These are phyloP conservation scores for Jaltomata sinuosa DNA, from an alignment of 257 asterid species.

Conservation along the genomic window DNA sequence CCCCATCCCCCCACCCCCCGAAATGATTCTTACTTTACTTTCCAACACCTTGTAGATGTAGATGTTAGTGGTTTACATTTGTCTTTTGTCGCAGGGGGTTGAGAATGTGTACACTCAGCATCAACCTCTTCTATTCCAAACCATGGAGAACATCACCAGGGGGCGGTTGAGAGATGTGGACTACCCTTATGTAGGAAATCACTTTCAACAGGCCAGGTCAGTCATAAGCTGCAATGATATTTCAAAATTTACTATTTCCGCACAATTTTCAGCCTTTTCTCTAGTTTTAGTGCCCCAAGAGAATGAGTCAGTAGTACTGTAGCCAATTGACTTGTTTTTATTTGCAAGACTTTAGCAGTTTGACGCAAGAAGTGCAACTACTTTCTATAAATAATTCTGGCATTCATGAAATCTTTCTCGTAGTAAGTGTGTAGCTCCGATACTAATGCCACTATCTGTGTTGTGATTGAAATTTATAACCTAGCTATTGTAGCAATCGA, in stretches of 20 bases:
- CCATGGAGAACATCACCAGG: constrained; percentile 86
- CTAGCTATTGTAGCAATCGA: neutral
- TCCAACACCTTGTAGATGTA: neutral
- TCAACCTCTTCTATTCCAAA: constrained; percentile 85
- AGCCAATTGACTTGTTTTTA: neutral
- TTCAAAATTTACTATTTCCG: neutral
- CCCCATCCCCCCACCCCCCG: neutral
- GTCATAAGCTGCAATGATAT: constrained; percentile 4
- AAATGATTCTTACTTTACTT: neutral
- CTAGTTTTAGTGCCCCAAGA: neutral
- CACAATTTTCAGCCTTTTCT: neutral
- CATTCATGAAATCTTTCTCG: neutral
- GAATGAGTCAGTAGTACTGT: neutral
- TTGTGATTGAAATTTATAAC: neutral
- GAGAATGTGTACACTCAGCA: constrained; percentile 99
- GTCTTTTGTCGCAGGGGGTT: constrained; percentile 56
- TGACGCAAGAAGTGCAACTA: neutral
- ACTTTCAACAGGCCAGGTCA: constrained; percentile 89
- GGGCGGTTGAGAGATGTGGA: constrained; percentile 95
- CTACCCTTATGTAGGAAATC: constrained; percentile 92
- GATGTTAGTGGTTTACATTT: constrained; percentile 3
- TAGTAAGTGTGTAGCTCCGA: neutral
- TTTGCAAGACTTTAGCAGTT: neutral
- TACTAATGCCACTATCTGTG: neutral
- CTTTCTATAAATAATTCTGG: neutral